Evolutionary conservation across 1,284 basidiomycete genomes (phyloP).

Genomic region (Ceratobasidium papillatum): DNA sequence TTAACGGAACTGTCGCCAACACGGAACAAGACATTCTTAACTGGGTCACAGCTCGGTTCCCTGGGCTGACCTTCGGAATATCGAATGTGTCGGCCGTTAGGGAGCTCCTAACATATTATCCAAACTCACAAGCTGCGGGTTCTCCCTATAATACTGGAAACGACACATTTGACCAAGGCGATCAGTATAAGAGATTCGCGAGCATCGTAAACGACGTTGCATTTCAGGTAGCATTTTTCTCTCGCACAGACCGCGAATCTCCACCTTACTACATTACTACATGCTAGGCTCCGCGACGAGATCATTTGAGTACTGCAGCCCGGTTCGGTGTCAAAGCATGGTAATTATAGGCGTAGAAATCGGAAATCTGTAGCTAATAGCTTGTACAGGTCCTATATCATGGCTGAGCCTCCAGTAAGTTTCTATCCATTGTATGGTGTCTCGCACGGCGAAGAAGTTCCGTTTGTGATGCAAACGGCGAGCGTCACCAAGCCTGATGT

Average conservation of each 20-base stretch:
- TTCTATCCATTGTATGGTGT: conserved; percentile 2
- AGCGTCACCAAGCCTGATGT: not conserved
- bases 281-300: conserved; percentile 1
- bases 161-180: conserved; percentile 8
- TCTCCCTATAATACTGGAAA: conserved; percentile 38
- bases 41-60: not conserved
- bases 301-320: conserved; percentile 11
- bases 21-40: conserved; percentile 19
- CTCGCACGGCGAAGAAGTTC: not conserved
- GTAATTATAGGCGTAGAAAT: not conserved
- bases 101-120: conserved; percentile 33
- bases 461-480: conserved; percentile 23
- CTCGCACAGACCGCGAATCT: not conserved
- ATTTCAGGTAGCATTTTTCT: conserved; percentile 24
- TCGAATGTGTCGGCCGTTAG: conserved; percentile 15
- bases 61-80: conserved; percentile 8
- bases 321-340: conserved; percentile 2
- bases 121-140: conserved; percentile 28
- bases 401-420: not conserved
- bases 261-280: no score
- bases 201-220: conserved; percentile 29
- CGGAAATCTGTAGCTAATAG: not conserved
- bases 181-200: conserved; percentile 29
- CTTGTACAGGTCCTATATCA: conserved; percentile 12
- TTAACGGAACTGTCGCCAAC: conserved; percentile 34